Evolutionary conservation across 176 grass and related monocot species (phyloP).

Genomic region (Juncus effusus): DNA sequence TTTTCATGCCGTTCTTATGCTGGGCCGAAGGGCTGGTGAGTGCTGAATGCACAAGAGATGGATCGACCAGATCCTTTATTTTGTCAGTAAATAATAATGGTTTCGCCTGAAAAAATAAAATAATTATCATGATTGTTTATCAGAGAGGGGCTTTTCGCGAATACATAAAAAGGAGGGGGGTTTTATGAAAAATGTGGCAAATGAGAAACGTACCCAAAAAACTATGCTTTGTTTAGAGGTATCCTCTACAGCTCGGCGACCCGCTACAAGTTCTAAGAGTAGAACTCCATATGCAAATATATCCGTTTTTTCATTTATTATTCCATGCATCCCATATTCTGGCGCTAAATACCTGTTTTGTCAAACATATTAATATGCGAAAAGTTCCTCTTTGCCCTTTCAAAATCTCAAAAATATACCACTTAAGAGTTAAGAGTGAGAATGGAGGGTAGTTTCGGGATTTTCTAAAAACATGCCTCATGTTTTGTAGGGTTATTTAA

Average conservation of each 20-base stretch:
- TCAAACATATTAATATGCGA: background rate
- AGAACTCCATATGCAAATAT: conserved; percentile 69
- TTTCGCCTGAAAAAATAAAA: conserved; percentile 34
- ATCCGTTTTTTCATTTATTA: conserved; percentile 85
- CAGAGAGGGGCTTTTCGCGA: background rate
- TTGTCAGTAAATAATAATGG: conserved; percentile 34
- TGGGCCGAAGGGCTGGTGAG: conserved; percentile 39
- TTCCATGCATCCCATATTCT: conserved; percentile 69
- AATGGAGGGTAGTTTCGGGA: background rate
- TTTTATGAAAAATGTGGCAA: background rate
- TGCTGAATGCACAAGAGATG: conserved; percentile 54
- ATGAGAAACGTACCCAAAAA: conserved; percentile 42
- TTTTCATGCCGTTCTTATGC: conserved; percentile 50
- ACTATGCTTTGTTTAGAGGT: conserved; percentile 51
- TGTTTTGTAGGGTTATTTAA: background rate
- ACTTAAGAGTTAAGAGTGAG: background rate
- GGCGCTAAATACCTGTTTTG: conserved; percentile 59
- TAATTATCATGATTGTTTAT: background rate
- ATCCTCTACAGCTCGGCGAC: conserved; percentile 48
- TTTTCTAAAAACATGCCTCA: background rate
- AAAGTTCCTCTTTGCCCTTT: background rate
- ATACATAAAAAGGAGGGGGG: conserved; percentile 3
- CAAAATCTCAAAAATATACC: conserved; percentile 1
- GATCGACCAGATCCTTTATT: conserved; percentile 43
- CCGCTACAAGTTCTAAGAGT: conserved; percentile 61